Evolutionary conservation across 305 asterid genomes (phyloP), one percentile per base, ranked within the genome.

Genomic region (Andrographis paniculata): DNA sequence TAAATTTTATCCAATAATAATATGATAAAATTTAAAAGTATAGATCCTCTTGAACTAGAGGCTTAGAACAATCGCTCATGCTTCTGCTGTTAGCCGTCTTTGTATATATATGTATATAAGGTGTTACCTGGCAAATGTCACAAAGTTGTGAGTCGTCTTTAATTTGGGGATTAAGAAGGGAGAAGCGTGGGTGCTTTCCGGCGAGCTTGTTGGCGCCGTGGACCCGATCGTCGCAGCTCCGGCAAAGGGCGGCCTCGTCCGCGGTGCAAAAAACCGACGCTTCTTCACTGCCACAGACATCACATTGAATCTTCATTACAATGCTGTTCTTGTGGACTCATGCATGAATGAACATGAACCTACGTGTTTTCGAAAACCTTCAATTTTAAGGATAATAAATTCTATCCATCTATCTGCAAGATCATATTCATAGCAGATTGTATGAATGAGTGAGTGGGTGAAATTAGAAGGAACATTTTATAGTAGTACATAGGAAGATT

Each of bases 211-310:
- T 83, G 23, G 96, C 96, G 14, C 67, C 75, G 33, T 87, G 96
- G 47, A 87, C 91, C 22, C 84, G 65, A 53, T 42, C 52, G 59
- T 87, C 94, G 28, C 96, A 87, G 33, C 42, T 66, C 37, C 52
- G 63, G 59, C 96, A 87, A 23, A 87, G 91, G 6, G 95, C 84
- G 2, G 95, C 96, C 58, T 87, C 96, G 63, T 87, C 96, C 1
- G 96, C 81, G 0, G 91, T 57, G 63, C 96, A 87, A 68, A 83
- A 87, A 20, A 80, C 68, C 5, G 71, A 57, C 7, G 95, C 96
- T 67, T 77, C 88, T 63, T 73, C 91, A 54, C 67, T 73, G 14
- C 70, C 79, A 65, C 95, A 87, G 44, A 76, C 93, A 56, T 87
- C 96, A 49, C 96, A 87, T 45, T 73, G 86, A 50, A 87, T 80